Base-by-base conservation (phyloP, 352 stramenopile genomes). In the Phytophthora sojae region DNA sequence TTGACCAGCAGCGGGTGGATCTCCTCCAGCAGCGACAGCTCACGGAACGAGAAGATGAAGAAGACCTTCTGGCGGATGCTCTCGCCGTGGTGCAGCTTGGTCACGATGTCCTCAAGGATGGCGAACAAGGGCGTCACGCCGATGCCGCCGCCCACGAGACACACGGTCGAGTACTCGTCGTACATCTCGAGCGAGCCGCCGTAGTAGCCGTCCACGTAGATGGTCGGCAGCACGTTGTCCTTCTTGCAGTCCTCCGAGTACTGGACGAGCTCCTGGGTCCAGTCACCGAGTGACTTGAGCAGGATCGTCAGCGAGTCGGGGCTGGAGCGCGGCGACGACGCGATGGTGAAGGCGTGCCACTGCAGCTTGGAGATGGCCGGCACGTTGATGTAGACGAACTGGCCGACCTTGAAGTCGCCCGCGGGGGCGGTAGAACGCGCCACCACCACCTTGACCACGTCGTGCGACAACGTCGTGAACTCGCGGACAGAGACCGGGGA, bases 151-250 rank as follows among this genome's bases (percentile, higher is more conserved):
- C 71, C 79, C 12, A 88, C 57, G 2, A 52, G 45, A 8, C 45
- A 52, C 12, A 52, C 15, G n/a, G 73, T 86, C 11, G 52, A 50
- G 53, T 83, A 88, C 25, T 80, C 45, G 3, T 78, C 59, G 59
- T 87, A 87, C 23, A 51, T 56, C 19, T 77, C 64, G 9, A 86
- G 57, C 19, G 81, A 86, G 5, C 64, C 32, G 8, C 76, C 79
- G 61, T 89, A 90, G 75, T 75, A 88, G 23, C 81, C 83, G 44
- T 89, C 81, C 62, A 88, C 71, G 37, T 86, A 82, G 19, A 89
- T 58, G 14, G 67, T 69, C 1, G 83, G 81, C 3, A 70, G 26
- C 1, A 67, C 53, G 26, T 71, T 42, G 17, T 71, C 56, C 17
- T 49, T 29, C 29, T 75, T 57, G 51, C 76, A 87, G n/a, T 74